Percentiles rank a stretch among this genome's conserved stretches.
These are phyloP conservation scores for barley (Hordeum vulgare) DNA, from an alignment of 176 grass and related monocot genomes.

Conservation along the genomic window DNA sequence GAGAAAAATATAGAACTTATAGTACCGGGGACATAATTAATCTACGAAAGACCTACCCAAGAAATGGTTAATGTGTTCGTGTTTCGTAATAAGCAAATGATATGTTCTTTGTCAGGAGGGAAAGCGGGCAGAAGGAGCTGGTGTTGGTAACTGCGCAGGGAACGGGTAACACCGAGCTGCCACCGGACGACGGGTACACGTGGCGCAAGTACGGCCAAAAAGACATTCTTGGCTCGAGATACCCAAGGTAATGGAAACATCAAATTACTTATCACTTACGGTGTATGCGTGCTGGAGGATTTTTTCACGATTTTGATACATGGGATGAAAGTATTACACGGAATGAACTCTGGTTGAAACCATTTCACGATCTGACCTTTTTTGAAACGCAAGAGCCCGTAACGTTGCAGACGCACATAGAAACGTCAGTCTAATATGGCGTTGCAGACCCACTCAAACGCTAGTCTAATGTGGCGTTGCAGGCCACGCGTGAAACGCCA, in stretches of 20 bases:
- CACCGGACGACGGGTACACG: conserved; percentile 84
- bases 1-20: too few relatives aligned
- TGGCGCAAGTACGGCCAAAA: conserved; percentile 98
- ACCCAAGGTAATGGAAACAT: conserved; percentile 49
- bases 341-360: too few relatives aligned
- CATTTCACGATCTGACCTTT: too few relatives aligned
- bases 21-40: not conserved
- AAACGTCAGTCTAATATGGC: too few relatives aligned
- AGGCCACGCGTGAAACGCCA: too few relatives aligned
- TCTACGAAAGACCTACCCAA: too few relatives aligned
- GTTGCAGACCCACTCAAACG: too few relatives aligned
- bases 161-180: conserved; percentile 60
- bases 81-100: not conserved
- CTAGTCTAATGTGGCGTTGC: too few relatives aligned
- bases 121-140: conserved; percentile 24
- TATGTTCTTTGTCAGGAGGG: conserved; percentile 34
- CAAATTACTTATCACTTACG: not conserved
- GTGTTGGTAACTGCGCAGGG: conserved; percentile 30
- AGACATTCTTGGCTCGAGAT: conserved; percentile 58
- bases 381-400: too few relatives aligned
- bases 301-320: too few relatives aligned
- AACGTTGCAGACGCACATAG: too few relatives aligned
- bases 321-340: too few relatives aligned
- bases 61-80: not conserved
- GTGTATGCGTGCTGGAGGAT: not conserved